Base-by-base conservation (phyloP, 2,329 filamentous ascomycete species). In the Ceratocystis albifundus region DNA sequence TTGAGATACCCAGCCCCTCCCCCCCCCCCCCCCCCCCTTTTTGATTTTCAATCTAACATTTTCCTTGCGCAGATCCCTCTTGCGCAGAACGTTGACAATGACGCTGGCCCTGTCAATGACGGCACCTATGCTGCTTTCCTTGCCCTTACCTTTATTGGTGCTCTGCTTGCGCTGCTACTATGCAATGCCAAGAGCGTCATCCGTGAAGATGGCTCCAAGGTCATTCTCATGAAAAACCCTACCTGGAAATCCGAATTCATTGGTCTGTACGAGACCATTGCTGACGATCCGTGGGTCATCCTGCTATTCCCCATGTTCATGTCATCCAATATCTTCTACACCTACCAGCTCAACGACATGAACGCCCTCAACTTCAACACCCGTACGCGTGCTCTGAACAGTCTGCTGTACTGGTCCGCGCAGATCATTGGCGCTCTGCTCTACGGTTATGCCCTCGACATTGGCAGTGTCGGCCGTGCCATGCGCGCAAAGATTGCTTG, bases 121-220 rank as follows among this genome's bases (percentile, higher is more conserved):
- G 90, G 89, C 65, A 95, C 90, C n/a, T 96, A 95, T 72, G 84
- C 92, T 66, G 90, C 86, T 50, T 94, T 96, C 77, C 85, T 95
- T 69, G 80, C 94, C n/a, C 83, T 96, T 71, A 94, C 91, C 78
- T 79, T 88, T 65, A 70, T 82, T 59, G 90, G 90, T 59, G 88
- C 88, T 68, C 71, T 84, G 15, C 78, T 96, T 1, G 83, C 88
- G 36, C 84, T 89, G 72, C 78, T 80, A 50, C 81, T 96, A 3
- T 84, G 84, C 71, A 84, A 94, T 71, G 88, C 88, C 46, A 82
- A 82, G 70, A 82, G 84, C 66, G 83, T 96, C 69, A 78, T 89
- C 70, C 89, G 91, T 69, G 79, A 82, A 46, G 90, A 96, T 73
- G 89, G 90, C 67, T 88, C 88, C 67, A 82, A 84, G 68, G 85